phyloP scores from a whole-genome alignment of 2,329 filamentous ascomycete genomes.

The Claviceps spartinae region DNA sequence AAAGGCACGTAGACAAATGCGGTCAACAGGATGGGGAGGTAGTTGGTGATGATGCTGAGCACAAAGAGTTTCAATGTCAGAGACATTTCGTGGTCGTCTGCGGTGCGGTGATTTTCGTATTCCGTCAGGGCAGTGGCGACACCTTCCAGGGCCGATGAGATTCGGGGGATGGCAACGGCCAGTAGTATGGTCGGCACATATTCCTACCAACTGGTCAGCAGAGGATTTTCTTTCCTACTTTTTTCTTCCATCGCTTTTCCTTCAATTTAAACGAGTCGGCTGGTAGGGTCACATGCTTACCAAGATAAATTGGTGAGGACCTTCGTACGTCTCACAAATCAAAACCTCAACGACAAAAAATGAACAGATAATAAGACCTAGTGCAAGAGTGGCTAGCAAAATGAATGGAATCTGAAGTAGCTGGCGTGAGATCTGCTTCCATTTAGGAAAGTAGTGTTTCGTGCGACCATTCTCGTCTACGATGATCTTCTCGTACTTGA shows the following conservation, averaged over 20 bases:
- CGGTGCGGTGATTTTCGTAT: slow-evolving; percentile 64
- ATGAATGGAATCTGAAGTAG: slow-evolving; percentile 58
- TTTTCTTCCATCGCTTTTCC: neutral
- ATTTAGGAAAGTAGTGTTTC: slow-evolving; percentile 47
- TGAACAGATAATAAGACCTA: slow-evolving; percentile 53
- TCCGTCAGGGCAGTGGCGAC: slow-evolving; percentile 51
- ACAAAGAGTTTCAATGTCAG: slow-evolving; percentile 63
- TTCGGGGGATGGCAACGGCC: slow-evolving; percentile 51
- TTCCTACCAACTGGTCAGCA: slow-evolving; percentile 29
- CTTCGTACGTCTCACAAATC: slow-evolving; percentile 60
- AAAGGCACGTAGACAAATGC: slow-evolving; percentile 72
- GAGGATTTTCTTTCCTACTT: neutral
- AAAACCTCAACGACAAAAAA: slow-evolving; percentile 65
- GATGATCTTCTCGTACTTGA: slow-evolving; percentile 46
- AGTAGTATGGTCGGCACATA: slow-evolving; percentile 61
- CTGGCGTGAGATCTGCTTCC: slow-evolving; percentile 51
- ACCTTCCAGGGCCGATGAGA: slow-evolving; percentile 47
- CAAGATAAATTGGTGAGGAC: slow-evolving; percentile 51
- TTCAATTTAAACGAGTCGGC: too few relatives aligned
- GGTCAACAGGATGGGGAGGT: slow-evolving; percentile 61
- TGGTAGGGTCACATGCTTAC: slow-evolving; percentile 24
- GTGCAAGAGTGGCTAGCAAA: slow-evolving; percentile 38
- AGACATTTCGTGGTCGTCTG: slow-evolving; percentile 53
- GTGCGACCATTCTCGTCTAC: slow-evolving; percentile 51
- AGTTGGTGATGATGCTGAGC: slow-evolving; percentile 70